Conservation (phyloP, 441 rosid genomes). For the Pelargonium australe region DNA sequence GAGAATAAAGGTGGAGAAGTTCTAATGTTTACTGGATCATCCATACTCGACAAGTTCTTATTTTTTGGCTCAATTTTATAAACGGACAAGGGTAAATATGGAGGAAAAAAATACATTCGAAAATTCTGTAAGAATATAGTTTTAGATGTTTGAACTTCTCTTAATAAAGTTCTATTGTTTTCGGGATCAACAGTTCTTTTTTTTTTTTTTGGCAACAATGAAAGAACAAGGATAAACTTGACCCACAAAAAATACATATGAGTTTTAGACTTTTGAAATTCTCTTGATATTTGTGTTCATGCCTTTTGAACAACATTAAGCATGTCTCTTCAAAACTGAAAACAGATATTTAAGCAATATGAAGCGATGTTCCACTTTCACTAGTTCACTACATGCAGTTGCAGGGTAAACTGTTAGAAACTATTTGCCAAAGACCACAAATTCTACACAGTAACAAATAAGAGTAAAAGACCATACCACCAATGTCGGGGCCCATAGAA, state of each 20-base stretch:
- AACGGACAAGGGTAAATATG: not conserved
- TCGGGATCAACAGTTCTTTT: not conserved
- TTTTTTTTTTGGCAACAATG: not conserved
- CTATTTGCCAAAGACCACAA: slow-evolving; percentile 9
- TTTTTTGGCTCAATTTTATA: not conserved
- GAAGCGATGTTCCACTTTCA: not conserved
- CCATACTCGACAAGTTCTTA: too few relatives aligned
- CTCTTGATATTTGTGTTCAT: not conserved
- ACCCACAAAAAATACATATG: not conserved
- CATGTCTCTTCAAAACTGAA: too few relatives aligned
- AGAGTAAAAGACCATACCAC: slow-evolving; percentile 54
- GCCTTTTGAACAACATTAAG: not conserved
- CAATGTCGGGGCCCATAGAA: slow-evolving; percentile 86
- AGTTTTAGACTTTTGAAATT: not conserved
- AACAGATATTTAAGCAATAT: not conserved
- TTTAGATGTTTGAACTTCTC: not conserved
- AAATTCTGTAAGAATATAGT: too few relatives aligned
- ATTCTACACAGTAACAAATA: slow-evolving; percentile 3
- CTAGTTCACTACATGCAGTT: slow-evolving; percentile 8
- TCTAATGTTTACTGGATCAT: too few relatives aligned
- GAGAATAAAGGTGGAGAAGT: not conserved
- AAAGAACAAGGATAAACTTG: not conserved
- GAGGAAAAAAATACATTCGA: not conserved
- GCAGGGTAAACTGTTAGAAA: slow-evolving; percentile 5
- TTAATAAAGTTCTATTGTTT: not conserved